Conservation (phyloP, 495 filamentous ascomycete genomes). For the Podospora comata region DNA sequence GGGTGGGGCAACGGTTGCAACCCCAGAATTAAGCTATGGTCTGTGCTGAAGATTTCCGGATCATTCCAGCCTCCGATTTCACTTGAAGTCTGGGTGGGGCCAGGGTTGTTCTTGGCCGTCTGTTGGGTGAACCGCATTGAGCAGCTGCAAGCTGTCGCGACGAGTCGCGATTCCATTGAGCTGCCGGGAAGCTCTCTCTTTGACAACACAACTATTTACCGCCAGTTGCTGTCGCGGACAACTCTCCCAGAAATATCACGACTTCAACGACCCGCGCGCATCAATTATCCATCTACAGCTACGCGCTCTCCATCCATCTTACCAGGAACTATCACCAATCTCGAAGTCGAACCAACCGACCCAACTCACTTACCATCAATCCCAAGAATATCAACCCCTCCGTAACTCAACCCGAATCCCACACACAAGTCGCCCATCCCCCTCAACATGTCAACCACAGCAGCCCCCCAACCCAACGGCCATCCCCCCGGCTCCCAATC, state of each 20-base stretch:
- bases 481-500: slow-evolving; percentile 34
- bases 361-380: background rate
- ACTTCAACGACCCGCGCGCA: background rate
- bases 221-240: background rate
- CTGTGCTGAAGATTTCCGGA: slow-evolving; percentile 25
- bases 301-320: background rate
- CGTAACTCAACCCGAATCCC: background rate
- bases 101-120: slow-evolving; percentile 5
- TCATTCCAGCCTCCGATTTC: slow-evolving; percentile 21
- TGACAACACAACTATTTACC: background rate
- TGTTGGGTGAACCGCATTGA: background rate
- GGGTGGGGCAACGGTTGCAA: background rate
- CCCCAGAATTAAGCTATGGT: slow-evolving; percentile 30
- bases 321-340: background rate
- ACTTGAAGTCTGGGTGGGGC: background rate
- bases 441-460: slow-evolving; percentile 18
- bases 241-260: background rate
- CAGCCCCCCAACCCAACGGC: slow-evolving; percentile 44
- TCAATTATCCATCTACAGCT: background rate
- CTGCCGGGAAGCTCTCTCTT: background rate
- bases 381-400: background rate
- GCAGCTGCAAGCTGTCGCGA: slow-evolving; percentile 3
- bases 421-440: background rate
- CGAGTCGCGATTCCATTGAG: slow-evolving; percentile 2
- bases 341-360: background rate